Base-by-base conservation (phyloP, 495 filamentous ascomycete species). In the Astrocystis sublimbata region DNA sequence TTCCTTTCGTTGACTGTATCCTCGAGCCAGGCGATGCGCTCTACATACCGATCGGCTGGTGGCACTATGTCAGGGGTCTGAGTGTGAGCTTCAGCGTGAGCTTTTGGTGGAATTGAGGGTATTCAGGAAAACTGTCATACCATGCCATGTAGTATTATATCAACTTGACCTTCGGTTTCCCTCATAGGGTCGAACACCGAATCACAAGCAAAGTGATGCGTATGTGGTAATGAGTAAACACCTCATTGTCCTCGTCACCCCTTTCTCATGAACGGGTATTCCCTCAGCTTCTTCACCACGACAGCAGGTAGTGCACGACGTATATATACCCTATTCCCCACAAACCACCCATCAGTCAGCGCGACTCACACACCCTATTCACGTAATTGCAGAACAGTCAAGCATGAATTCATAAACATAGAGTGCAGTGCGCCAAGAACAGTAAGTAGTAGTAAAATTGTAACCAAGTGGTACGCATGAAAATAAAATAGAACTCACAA, bases 31-130 rank as follows among this genome's bases (percentile, higher is more conserved):
- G 93, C 0, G 92, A 98, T 60, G 89, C 85, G 65, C 71, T 99
- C 61, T 96, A 96, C 77, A 92, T 99, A 55, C 94, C 94, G 4
- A 80, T 90, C 3, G 94, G 93, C 19, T 99, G 94, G 94, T 99
- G 94, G 94, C 94, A 99, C 79, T 98, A 97, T 81, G 92, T 99
- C 5, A 80, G 89, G 63, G 91, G 91, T 36, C 68, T 97, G 71
- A 90, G 83, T 57, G 88, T 88, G 35, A 96, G 94, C 63, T 90
- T 96, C 64, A 98, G 96, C 69, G 93, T 98, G 36, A 98, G 92
- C 73, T 98, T 96, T 72, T 99, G 94, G 94, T 99, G 93, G 92
- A 89, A 90, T 69, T 91, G 42, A 67, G 13, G 41, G 23, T n/a
- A n/a, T n/a, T n/a, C n/a, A n/a, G n/a, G n/a, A n/a, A n/a, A n/a